Conservation (phyloP, 2,329 filamentous ascomycete genomes). For the Clarireedia monteithiana region DNA sequence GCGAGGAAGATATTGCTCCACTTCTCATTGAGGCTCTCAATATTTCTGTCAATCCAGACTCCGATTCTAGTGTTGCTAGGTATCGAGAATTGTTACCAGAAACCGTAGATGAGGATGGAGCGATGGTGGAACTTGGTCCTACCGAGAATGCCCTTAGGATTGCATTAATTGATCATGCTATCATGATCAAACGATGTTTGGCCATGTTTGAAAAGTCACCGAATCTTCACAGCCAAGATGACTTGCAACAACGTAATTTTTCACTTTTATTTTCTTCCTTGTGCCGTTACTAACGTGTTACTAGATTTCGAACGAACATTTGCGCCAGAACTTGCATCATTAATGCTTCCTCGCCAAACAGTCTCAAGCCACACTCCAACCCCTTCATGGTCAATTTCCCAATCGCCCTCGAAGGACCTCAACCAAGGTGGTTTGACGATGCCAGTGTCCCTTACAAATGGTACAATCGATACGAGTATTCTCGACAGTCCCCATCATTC, state of each 20-base stretch:
- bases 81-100: slow-evolving; percentile 69
- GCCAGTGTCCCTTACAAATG: slow-evolving; percentile 20
- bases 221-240: slow-evolving; percentile 50
- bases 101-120: slow-evolving; percentile 35
- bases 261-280: not conserved
- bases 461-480: slow-evolving; percentile 20
- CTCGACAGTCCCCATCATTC: slow-evolving; percentile 16
- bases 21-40: slow-evolving; percentile 68
- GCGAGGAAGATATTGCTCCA: slow-evolving; percentile 61
- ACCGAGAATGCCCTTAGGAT: slow-evolving; percentile 76
- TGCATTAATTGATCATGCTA: slow-evolving; percentile 80
- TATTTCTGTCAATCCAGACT: slow-evolving; percentile 65
- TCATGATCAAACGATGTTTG: slow-evolving; percentile 79
- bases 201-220: slow-evolving; percentile 53
- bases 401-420: slow-evolving; percentile 8
- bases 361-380: slow-evolving; percentile 29
- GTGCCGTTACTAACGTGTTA: slow-evolving; percentile 13
- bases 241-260: slow-evolving; percentile 55
- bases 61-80: slow-evolving; percentile 68
- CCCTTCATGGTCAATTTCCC: slow-evolving; percentile 27
- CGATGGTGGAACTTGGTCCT: slow-evolving; percentile 43
- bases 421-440: slow-evolving; percentile 11
- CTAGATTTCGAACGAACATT: slow-evolving; percentile 56
- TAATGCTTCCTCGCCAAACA: slow-evolving; percentile 41
- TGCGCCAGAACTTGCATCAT: slow-evolving; percentile 56